These are phyloP conservation scores for Pseudogymnoascus sp. DNA, from an alignment of 2,329 filamentous ascomycete species.

Conservation along the genomic window DNA sequence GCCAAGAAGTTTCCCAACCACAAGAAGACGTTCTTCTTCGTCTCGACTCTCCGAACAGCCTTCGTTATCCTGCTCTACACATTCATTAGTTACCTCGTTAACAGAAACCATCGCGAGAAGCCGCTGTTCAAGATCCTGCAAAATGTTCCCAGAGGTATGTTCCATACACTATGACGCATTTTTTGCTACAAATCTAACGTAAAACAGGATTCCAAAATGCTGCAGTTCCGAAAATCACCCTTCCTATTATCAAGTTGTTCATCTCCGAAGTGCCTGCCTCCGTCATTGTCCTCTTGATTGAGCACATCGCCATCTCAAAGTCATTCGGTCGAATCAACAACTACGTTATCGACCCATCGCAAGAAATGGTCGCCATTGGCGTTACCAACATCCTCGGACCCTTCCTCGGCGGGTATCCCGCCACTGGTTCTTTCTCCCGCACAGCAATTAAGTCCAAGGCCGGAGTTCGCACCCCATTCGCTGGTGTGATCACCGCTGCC, in stretches of 20 bases:
- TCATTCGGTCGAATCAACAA: conserved; percentile 95
- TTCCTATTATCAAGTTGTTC: conserved; percentile 58
- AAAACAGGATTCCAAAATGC: conserved; percentile 69
- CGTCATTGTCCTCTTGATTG: conserved; percentile 90
- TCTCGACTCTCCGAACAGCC: conserved; percentile 80
- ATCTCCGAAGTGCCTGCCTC: conserved; percentile 68
- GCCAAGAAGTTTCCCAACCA: conserved; percentile 62
- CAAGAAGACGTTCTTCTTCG: conserved; percentile 76
- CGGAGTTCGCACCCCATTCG: conserved; percentile 83
- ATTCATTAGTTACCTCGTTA: conserved; percentile 78
- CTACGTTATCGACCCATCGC: conserved; percentile 90
- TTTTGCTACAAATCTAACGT: neutral
- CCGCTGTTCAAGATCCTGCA: conserved; percentile 68
- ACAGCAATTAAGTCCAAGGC: conserved; percentile 97
- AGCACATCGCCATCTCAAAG: conserved; percentile 95
- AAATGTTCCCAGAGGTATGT: conserved; percentile 62
- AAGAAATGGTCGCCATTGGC: conserved; percentile 92
- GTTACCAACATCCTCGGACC: conserved; percentile 83
- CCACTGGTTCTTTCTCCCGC: conserved; percentile 90
- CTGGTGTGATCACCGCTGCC: conserved; percentile 77
- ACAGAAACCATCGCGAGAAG: conserved; percentile 54
- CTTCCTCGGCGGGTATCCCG: conserved; percentile 85
- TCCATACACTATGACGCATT: neutral
- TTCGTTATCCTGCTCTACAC: conserved; percentile 92
- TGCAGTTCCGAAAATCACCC: conserved; percentile 60